These are phyloP conservation scores for Acer yangbiense DNA, from an alignment of 345 rosid species.

Conservation along the genomic window DNA sequence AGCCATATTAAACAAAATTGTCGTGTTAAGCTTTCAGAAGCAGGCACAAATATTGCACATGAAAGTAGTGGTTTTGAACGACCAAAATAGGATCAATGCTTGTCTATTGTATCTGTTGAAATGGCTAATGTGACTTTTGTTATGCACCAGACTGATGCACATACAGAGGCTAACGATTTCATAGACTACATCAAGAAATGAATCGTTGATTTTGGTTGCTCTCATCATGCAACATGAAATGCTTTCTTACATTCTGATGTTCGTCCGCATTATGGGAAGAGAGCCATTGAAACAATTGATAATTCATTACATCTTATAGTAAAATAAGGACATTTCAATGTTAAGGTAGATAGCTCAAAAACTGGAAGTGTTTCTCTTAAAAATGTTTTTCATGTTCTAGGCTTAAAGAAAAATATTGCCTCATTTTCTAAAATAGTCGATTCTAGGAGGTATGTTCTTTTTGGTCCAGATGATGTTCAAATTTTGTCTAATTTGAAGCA, in stretches of 20 bases:
- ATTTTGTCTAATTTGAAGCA: conserved; percentile 13
- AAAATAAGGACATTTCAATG: background rate
- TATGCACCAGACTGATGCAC: too few species aligned
- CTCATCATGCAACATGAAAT: conserved; percentile 18
- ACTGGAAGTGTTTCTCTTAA: background rate
- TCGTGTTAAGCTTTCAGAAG: background rate
- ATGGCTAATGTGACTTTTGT: background rate
- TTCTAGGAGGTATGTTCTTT: conserved; percentile 18
- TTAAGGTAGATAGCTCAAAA: background rate
- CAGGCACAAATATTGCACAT: background rate
- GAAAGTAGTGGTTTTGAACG: background rate
- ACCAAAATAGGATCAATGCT: conserved; percentile 13
- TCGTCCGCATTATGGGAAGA: background rate
- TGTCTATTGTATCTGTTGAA: background rate
- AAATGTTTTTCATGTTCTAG: conserved; percentile 11
- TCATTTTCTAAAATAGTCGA: conserved; percentile 17
- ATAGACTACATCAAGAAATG: background rate
- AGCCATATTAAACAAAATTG: background rate
- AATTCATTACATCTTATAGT: conserved; percentile 10
- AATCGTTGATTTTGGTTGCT: conserved; percentile 18
- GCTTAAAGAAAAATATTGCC: conserved; percentile 14
- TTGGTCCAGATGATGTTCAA: conserved; percentile 18
- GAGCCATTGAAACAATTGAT: conserved; percentile 8
- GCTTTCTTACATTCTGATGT: background rate
- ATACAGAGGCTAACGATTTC: background rate